Conservation (phyloP, 2,329 filamentous ascomycete species). For the Phialemoniopsis sp. region DNA sequence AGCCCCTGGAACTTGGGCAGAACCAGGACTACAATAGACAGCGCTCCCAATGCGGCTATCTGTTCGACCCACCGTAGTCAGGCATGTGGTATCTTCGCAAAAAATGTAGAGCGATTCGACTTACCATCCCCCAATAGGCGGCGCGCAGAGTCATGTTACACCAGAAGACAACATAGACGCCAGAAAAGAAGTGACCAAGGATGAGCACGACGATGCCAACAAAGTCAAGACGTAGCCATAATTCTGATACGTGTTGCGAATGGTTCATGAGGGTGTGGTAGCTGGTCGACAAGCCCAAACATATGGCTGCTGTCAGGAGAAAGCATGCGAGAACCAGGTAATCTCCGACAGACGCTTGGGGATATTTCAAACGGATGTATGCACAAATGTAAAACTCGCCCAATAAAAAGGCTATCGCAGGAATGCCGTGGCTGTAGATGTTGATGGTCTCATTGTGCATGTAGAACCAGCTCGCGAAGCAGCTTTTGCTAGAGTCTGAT, state of each 20-base stretch:
- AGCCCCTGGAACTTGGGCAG: constrained; percentile 26
- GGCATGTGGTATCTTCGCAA: too few species aligned
- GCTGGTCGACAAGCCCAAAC: constrained; percentile 27
- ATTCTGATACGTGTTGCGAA: constrained; percentile 23
- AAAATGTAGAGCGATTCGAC: too few species aligned
- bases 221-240: constrained; percentile 33
- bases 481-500: constrained; percentile 26
- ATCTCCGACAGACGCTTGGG: constrained; percentile 24
- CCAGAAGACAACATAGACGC: constrained; percentile 34
- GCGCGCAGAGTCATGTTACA: constrained; percentile 25
- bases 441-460: constrained; percentile 27
- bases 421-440: constrained; percentile 33
- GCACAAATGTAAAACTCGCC: constrained; percentile 16
- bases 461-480: constrained; percentile 32
- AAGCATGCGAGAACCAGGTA: constrained; percentile 32
- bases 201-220: constrained; percentile 30
- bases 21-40: constrained; percentile 28
- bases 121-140: constrained; percentile 29
- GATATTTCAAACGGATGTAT: constrained; percentile 22
- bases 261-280: constrained; percentile 36
- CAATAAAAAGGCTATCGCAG: constrained; percentile 28
- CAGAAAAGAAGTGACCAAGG: constrained; percentile 30
- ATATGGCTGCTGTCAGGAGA: constrained; percentile 26
- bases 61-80: constrained; percentile 8
- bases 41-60: constrained; percentile 25